Conservation (phyloP, 495 filamentous ascomycete species). For the Penicillium desertorum region DNA sequence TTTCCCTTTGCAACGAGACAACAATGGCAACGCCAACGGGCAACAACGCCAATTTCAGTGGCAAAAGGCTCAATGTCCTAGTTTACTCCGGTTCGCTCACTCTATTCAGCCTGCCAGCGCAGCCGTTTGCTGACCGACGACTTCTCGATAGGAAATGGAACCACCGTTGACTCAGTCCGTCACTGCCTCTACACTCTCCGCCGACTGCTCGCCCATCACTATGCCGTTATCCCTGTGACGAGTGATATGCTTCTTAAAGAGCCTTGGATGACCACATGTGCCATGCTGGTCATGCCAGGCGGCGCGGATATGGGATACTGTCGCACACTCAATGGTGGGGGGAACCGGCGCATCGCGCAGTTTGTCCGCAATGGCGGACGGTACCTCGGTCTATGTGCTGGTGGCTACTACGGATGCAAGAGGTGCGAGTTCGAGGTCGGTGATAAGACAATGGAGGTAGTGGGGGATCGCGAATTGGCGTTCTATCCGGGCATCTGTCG, state of each 20-base stretch:
- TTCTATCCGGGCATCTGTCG: constrained; percentile 88
- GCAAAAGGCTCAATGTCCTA: constrained; percentile 76
- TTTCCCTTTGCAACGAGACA: constrained; percentile 18
- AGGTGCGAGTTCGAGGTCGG: constrained; percentile 91
- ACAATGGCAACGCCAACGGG: constrained; percentile 35
- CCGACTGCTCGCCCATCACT: constrained; percentile 85
- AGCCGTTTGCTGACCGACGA: constrained; percentile 32
- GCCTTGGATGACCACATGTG: constrained; percentile 85
- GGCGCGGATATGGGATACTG: constrained; percentile 96
- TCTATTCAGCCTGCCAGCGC: constrained; percentile 19
- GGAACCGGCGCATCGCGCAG: constrained; percentile 78
- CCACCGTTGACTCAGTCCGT: constrained; percentile 81
- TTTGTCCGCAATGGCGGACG: constrained; percentile 83
- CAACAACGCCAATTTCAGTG: constrained; percentile 50
- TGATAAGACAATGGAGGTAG: constrained; percentile 75
- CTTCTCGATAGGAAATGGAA: constrained; percentile 66
- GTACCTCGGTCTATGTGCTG: constrained; percentile 92
- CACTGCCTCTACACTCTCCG: constrained; percentile 88
- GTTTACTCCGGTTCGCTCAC: constrained; percentile 72
- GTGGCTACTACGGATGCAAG: constrained; percentile 83
- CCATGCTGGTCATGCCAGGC: constrained; percentile 87
- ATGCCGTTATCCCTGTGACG: constrained; percentile 85
- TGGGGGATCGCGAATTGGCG: constrained; percentile 79
- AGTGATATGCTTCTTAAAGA: constrained; percentile 81
- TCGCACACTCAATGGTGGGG: constrained; percentile 79